These are phyloP conservation scores for Pseudovirgaria hyperparasitica DNA, from an alignment of 2,329 filamentous ascomycete genomes.

Conservation along the genomic window DNA sequence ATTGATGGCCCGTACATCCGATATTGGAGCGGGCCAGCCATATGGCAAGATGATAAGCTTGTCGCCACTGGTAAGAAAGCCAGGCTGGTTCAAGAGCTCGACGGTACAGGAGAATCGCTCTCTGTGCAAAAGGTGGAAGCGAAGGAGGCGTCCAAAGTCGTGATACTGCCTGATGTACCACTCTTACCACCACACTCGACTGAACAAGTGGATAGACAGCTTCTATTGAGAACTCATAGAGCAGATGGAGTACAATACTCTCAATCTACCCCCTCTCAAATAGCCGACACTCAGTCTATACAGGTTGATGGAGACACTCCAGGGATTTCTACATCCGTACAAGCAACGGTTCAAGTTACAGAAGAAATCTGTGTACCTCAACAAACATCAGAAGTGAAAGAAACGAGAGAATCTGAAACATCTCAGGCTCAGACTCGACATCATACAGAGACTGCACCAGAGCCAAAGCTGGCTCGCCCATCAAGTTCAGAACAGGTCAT, in stretches of 20 bases:
- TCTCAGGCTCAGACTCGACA: neutral
- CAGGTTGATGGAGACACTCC: too few relatives aligned
- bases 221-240: neutral
- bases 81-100: slow-evolving; percentile 21
- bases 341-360: too few relatives aligned
- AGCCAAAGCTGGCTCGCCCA: neutral
- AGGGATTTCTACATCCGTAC: too few relatives aligned
- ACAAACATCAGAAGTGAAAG: too few relatives aligned
- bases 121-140: slow-evolving; percentile 3
- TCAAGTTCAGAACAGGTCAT: slow-evolving; percentile 2
- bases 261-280: neutral
- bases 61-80: slow-evolving; percentile 48
- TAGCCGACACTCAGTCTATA: too few relatives aligned
- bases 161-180: too few relatives aligned
- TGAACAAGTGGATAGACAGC: neutral
- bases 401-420: too few relatives aligned
- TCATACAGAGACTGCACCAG: neutral
- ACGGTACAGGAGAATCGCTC: slow-evolving; percentile 14
- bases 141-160: neutral
- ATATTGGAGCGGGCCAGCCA: slow-evolving; percentile 84
- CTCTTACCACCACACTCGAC: too few relatives aligned
- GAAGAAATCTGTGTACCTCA: too few relatives aligned
- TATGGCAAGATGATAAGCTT: slow-evolving; percentile 66
- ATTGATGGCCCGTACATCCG: slow-evolving; percentile 82
- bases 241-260: neutral